Conservation (phyloP, 2,329 filamentous ascomycete genomes). For the Microsporum audouinii region DNA sequence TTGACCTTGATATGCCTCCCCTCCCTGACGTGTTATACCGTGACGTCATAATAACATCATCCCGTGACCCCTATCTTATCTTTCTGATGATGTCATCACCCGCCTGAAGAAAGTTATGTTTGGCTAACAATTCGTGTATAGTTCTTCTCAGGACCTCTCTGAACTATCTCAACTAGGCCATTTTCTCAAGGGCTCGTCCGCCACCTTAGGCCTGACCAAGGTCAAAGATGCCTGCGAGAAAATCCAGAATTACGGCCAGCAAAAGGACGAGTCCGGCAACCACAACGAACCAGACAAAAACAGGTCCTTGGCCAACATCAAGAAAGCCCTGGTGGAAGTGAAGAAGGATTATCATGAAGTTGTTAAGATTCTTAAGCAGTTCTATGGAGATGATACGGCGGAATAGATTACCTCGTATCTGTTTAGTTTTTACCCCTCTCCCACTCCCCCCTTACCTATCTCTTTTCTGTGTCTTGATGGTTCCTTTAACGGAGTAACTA, state of each 20-base stretch:
- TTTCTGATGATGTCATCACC: not conserved
- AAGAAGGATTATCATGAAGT: slow-evolving; percentile 68
- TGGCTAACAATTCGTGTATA: slow-evolving; percentile 26
- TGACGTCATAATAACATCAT: not conserved
- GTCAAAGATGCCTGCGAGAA: slow-evolving; percentile 91
- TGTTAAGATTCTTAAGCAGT: slow-evolving; percentile 57
- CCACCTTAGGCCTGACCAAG: slow-evolving; percentile 80
- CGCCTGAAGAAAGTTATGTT: not conserved
- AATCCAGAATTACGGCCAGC: slow-evolving; percentile 84
- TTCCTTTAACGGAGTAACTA: not conserved
- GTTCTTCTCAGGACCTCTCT: slow-evolving; percentile 55
- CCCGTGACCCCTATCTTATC: not conserved
- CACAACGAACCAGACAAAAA: slow-evolving; percentile 54
- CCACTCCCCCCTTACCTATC: too few relatives aligned
- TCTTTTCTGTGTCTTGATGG: not conserved
- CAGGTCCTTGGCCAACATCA: slow-evolving; percentile 58
- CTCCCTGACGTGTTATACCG: not conserved
- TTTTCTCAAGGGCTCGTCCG: slow-evolving; percentile 94
- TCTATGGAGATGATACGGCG: slow-evolving; percentile 46
- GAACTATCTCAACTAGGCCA: slow-evolving; percentile 76
- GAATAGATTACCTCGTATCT: not conserved
- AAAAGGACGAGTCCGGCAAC: slow-evolving; percentile 65
- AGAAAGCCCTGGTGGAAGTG: slow-evolving; percentile 56
- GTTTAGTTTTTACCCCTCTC: not conserved
- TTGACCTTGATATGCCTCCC: not conserved